phyloP scores from a whole-genome alignment of 2,329 filamentous ascomycete species.

The Aspergillus ustus region DNA sequence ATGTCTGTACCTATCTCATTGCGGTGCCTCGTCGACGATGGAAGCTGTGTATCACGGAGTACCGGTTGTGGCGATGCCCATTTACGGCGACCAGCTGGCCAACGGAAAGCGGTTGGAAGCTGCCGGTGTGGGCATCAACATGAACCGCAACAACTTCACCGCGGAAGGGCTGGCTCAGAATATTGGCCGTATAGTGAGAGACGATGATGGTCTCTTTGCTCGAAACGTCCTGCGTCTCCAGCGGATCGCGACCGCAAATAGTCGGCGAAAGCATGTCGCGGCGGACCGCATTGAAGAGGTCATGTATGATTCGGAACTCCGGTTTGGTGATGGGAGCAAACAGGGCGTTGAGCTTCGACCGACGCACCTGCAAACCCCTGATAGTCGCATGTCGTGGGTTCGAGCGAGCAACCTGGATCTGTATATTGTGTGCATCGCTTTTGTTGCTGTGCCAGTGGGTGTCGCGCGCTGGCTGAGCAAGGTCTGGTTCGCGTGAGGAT shows the following conservation, averaged over 20 bases:
- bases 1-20: constrained; percentile 48
- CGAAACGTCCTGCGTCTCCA: constrained; percentile 45
- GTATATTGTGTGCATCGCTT: constrained; percentile 5
- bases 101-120: constrained; percentile 43
- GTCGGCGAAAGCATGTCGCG: constrained; percentile 43
- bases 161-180: constrained; percentile 36
- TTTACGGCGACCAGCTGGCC: constrained; percentile 50
- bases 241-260: constrained; percentile 44
- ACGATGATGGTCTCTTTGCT: constrained; percentile 35
- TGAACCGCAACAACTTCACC: constrained; percentile 46
- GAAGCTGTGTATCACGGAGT: constrained; percentile 48
- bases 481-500: not conserved
- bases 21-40: constrained; percentile 48
- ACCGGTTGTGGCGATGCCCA: constrained; percentile 42
- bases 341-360: constrained; percentile 27
- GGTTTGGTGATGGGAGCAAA: constrained; percentile 16
- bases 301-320: constrained; percentile 41
- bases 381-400: constrained; percentile 47
- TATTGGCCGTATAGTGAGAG: constrained; percentile 32
- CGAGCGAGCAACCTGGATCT: constrained; percentile 49
- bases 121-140: constrained; percentile 40
- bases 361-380: constrained; percentile 53
- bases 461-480: not conserved
- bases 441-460: not conserved
- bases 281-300: constrained; percentile 44